Percentiles rank a stretch among this genome's conserved stretches.
These are phyloP conservation scores for Albatrellus ellisii DNA, from an alignment of 768 basidiomycete genomes.

Conservation along the genomic window DNA sequence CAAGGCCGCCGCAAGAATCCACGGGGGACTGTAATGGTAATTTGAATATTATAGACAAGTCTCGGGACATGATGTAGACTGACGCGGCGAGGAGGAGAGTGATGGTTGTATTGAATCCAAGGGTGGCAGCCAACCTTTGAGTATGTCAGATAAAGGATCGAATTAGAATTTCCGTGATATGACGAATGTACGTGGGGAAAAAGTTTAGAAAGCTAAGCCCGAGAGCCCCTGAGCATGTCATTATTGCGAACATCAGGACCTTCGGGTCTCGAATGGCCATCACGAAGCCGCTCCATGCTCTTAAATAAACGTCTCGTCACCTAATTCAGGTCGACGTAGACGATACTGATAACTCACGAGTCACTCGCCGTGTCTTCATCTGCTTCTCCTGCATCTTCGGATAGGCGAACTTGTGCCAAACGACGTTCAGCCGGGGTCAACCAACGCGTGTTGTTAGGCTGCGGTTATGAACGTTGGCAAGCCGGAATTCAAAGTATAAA, in stretches of 20 bases:
- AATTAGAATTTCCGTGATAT: background rate
- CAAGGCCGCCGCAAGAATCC: slow-evolving; percentile 38
- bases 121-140: slow-evolving; percentile 38
- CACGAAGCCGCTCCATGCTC: slow-evolving; percentile 36
- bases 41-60: background rate
- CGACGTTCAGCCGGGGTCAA: slow-evolving; percentile 33
- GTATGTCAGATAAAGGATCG: background rate
- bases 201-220: slow-evolving; percentile 51
- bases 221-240: slow-evolving; percentile 35
- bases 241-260: slow-evolving; percentile 38
- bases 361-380: slow-evolving; percentile 44
- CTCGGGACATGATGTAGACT: slow-evolving; percentile 11
- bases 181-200: slow-evolving; percentile 34
- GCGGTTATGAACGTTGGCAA: background rate
- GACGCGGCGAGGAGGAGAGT: slow-evolving; percentile 51
- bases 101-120: slow-evolving; percentile 46
- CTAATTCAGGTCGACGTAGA: background rate
- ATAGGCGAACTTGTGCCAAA: slow-evolving; percentile 52
- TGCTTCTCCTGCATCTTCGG: slow-evolving; percentile 57
- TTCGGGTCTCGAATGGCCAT: slow-evolving; percentile 44
- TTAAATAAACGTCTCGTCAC: slow-evolving; percentile 13
- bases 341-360: slow-evolving; percentile 31
- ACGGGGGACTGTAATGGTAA: slow-evolving; percentile 49
- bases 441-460: slow-evolving; percentile 57
- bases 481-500: background rate